Conservation (phyloP, 331 rosid genomes). For the Acacia pycnantha region DNA sequence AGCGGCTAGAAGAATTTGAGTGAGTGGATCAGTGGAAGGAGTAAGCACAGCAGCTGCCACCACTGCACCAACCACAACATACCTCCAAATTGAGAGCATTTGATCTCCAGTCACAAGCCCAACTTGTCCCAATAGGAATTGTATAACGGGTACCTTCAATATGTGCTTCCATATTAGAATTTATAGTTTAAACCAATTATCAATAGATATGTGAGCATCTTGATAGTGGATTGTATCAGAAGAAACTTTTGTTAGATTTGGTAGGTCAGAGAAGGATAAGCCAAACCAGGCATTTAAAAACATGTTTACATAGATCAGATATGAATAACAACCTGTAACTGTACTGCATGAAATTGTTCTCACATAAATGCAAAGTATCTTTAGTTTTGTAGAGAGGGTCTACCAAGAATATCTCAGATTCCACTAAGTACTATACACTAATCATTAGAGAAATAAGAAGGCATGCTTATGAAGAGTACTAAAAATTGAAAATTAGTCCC, state of each 20-base stretch:
- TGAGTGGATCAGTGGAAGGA: conserved; percentile 90
- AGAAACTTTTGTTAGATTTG: background rate
- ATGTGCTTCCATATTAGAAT: conserved; percentile 16
- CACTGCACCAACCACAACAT: conserved; percentile 92
- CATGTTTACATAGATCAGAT: background rate
- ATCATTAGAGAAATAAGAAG: background rate
- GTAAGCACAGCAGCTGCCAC: conserved; percentile 85
- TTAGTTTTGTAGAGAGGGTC: background rate
- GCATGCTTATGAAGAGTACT: background rate
- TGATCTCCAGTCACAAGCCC: conserved; percentile 85
- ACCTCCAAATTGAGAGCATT: conserved; percentile 97
- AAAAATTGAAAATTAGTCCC: background rate
- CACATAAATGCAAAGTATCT: background rate
- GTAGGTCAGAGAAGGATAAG: background rate
- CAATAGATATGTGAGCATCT: background rate
- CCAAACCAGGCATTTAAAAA: background rate
- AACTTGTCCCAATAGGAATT: conserved; percentile 76
- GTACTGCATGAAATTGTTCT: background rate
- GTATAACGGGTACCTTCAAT: conserved; percentile 82
- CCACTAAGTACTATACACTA: background rate
- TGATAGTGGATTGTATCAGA: background rate
- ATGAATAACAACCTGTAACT: background rate
- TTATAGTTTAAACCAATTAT: background rate
- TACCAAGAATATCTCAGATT: background rate
- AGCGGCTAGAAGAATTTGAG: conserved; percentile 84